Percentiles rank a stretch among this genome's conserved stretches.
Evolutionary conservation across 2,329 filamentous ascomycete genomes (phyloP).

Genomic region (Penicillium digitatum): DNA sequence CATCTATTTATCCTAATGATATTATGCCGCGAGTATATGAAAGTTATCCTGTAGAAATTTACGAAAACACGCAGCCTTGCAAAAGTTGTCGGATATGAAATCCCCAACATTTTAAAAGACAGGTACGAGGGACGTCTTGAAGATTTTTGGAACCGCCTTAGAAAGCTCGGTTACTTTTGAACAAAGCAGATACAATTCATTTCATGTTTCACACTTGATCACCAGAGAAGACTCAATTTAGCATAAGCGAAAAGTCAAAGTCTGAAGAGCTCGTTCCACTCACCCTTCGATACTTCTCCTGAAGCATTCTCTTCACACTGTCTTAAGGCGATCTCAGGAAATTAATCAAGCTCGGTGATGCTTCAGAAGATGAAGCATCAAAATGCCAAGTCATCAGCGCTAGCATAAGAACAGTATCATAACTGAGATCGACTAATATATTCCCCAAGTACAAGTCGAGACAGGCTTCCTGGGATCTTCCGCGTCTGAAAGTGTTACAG

Average conservation of each 20-base stretch:
- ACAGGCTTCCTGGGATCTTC: too few relatives aligned
- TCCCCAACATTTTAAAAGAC: too few relatives aligned
- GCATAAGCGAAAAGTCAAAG: not conserved
- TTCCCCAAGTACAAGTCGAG: too few relatives aligned
- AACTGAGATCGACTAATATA: too few relatives aligned
- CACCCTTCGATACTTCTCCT: not conserved
- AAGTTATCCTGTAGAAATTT: too few relatives aligned
- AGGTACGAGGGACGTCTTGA: too few relatives aligned
- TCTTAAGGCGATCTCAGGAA: not conserved
- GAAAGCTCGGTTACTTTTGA: not conserved
- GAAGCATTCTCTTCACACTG: not conserved
- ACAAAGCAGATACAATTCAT: not conserved
- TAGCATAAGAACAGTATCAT: not conserved
- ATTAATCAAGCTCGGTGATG: not conserved
- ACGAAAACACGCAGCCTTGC: too few relatives aligned
- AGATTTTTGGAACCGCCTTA: too few relatives aligned
- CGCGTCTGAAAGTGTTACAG: too few relatives aligned
- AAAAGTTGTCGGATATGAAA: too few relatives aligned
- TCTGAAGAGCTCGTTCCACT: not conserved
- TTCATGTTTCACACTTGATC: not conserved
- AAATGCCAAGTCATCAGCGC: conserved; percentile 1
- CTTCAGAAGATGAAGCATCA: not conserved
- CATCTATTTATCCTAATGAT: too few relatives aligned
- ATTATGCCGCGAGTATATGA: too few relatives aligned
- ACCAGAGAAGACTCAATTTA: not conserved